phyloP scores from a whole-genome alignment of 2,329 filamentous ascomycete species.

The Ceratocystiopsis minuta region DNA sequence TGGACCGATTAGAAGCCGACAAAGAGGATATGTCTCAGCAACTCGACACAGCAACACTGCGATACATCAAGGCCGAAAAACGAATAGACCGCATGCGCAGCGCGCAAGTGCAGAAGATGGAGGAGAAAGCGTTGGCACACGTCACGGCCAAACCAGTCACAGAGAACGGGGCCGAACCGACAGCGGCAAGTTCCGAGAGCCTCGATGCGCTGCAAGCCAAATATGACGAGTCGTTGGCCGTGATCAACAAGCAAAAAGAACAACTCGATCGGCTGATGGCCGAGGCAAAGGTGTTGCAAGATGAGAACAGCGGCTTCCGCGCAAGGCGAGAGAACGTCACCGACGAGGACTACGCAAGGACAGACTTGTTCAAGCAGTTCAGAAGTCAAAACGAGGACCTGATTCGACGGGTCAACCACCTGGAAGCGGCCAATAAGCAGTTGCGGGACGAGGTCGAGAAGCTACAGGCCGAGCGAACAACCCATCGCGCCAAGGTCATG shows the following conservation, averaged over 20 bases:
- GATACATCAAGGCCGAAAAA: slow-evolving; percentile 92
- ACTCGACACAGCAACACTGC: slow-evolving; percentile 70
- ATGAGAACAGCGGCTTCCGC: slow-evolving; percentile 62
- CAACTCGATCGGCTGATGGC: slow-evolving; percentile 64
- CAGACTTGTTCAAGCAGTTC: slow-evolving; percentile 82
- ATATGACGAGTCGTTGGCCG: slow-evolving; percentile 59
- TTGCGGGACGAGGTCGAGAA: slow-evolving; percentile 73
- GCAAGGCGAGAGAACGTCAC: slow-evolving; percentile 51
- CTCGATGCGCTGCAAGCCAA: slow-evolving; percentile 54
- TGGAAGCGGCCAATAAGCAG: slow-evolving; percentile 76
- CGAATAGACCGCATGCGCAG: slow-evolving; percentile 83
- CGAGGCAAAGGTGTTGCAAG: slow-evolving; percentile 56
- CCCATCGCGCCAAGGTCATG: slow-evolving; percentile 66
- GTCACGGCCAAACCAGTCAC: slow-evolving; percentile 28
- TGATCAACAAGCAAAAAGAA: slow-evolving; percentile 68
- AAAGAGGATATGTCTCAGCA: slow-evolving; percentile 75
- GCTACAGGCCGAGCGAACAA: slow-evolving; percentile 65
- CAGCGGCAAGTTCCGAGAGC: slow-evolving; percentile 32
- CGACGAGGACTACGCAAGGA: slow-evolving; percentile 86
- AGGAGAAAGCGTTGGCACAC: slow-evolving; percentile 68
- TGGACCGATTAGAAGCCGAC: slow-evolving; percentile 58
- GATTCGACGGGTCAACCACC: slow-evolving; percentile 75
- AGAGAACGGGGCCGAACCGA: slow-evolving; percentile 32
- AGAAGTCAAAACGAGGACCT: slow-evolving; percentile 84
- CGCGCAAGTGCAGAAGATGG: slow-evolving; percentile 74